Evolutionary conservation across 805 yeast species (phyloP).

Genomic region (Kazachstania psychrophila): DNA sequence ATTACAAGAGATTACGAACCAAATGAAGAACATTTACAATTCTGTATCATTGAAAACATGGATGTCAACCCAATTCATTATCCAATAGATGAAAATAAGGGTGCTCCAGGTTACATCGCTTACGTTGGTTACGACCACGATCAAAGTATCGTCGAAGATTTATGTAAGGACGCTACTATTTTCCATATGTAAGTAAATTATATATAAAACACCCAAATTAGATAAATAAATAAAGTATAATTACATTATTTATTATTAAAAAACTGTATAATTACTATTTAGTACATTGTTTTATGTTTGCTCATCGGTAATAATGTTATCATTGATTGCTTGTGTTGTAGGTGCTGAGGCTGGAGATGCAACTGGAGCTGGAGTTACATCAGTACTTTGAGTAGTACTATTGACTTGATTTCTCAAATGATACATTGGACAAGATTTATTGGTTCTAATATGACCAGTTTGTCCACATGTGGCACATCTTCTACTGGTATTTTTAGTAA

Average conservation of each 20-base stretch:
- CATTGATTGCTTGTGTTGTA: too few species aligned
- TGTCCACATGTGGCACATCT: conserved; percentile 95
- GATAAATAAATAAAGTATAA: too few species aligned
- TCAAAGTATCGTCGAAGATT: conserved; percentile 11
- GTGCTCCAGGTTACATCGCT: conserved; percentile 30
- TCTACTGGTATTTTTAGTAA: conserved; percentile 43
- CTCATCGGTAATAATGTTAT: too few species aligned
- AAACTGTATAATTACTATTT: too few species aligned
- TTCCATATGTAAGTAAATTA: conserved; percentile 17
- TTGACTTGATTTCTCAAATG: conserved; percentile 20
- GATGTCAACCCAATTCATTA: conserved; percentile 24
- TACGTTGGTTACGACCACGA: conserved; percentile 27
- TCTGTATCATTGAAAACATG: conserved; percentile 32
- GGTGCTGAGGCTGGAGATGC: too few species aligned
- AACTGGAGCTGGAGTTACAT: neutral
- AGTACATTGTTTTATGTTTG: too few species aligned
- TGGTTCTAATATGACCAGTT: conserved; percentile 88
- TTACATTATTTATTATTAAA: too few species aligned
- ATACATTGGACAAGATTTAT: conserved; percentile 81
- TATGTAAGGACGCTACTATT: conserved; percentile 23
- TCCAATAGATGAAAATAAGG: conserved; percentile 28
- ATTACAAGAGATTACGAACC: conserved; percentile 34
- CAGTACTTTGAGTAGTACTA: neutral
- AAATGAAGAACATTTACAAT: conserved; percentile 28
- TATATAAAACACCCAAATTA: neutral